Base-by-base conservation (phyloP, 495 filamentous ascomycete genomes). In the Penicillium malachiteum region DNA sequence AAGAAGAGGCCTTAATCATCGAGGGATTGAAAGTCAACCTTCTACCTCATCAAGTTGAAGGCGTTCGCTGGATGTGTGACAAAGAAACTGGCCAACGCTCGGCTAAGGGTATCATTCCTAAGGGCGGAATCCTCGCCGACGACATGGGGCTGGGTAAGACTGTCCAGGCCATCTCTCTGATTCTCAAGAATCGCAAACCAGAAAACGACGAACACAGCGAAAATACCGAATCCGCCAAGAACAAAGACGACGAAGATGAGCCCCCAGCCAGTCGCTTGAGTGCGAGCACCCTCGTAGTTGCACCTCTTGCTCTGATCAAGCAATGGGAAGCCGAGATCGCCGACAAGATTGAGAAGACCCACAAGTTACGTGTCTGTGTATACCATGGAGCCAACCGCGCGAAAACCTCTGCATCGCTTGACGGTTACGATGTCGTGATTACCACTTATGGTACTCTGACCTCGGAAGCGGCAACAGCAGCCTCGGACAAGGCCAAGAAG, bases 61-160 rank as follows among this genome's bases (percentile, higher is more conserved):
- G 94, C 54, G 86, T 97, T 3, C 82, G 85, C 40, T 98, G 95
- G 90, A 95, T 98, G 90, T 86, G 78, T 50, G 87, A 88, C 34
- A 90, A 94, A 58, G 94, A 98, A 68, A 84, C 87, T 10, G 91
- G 92, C 3, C 80, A 81, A 3, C 81, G 84, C 32, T 95, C 90
- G 68, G 85, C 82, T 54, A 81, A 78, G 54, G 90, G 90, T 3
- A 85, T 86, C 13, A 77, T 91, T 7, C 89, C 91, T 1, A 92
- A 92, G 64, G 92, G 92, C 39, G 91, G 91, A 18, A 92, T 96
- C 52, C 80, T 94, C 43, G 92, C 90, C 26, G 90, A 96, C 65
- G 91, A 92, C 50, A 97, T 97, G 93, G 93, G 93, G 21, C 76
- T 97, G 30, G 93, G 93, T 46, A 97, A 97, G 75, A 97, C 93